Evolutionary conservation across 2,329 filamentous ascomycete species (phyloP), one percentile per base, ranked within the genome.

Genomic region (Penicillium sp.): DNA sequence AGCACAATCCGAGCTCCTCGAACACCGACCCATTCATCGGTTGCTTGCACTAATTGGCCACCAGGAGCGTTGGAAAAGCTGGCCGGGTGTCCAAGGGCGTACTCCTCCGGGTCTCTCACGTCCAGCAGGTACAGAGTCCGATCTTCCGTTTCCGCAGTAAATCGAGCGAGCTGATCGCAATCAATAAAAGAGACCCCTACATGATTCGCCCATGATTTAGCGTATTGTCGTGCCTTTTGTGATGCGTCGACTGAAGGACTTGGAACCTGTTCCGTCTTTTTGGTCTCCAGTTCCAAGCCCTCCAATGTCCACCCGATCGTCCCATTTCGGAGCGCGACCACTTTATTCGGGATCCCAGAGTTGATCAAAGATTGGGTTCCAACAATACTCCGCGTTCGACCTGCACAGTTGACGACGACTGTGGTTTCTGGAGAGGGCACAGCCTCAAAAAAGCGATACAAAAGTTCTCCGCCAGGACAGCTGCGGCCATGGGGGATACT

Each of bases 291-390:
- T 31, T 65, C 55, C 25, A 71, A 50, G 0, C 67, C 68, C 4
- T 65, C 69, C 48, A 72, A 57, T 10, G 67, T 70, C 70, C 70
- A 72, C 15, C 70, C 70, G 39, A 72, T 72, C 6, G 70, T 72
- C 12, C 70, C 70, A 53, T 72, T 70, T 31, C 65, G 57, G 7
- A 72, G 64, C 6, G 70, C 70, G 36, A 68, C 41, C 8, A 72
- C 68, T 45, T 62, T 68, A 47, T 72, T 70, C 0, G 62, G 63
- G 12, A 72, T 58, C 2, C 60, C 53, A 4, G 64, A 61, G 31
- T 71, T 71, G 33, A 72, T 57, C 39, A 72, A 59, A 12, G 68
- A 68, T 55, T 72, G 70, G 1, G 70, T 63, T 0, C 70, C 70
- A 27, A 72, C 38, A 45, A 72, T 70, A 50, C 68, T 68, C n/a